phyloP scores from a whole-genome alignment of 768 basidiomycete genomes.

The Xanthoconium stramineum region DNA sequence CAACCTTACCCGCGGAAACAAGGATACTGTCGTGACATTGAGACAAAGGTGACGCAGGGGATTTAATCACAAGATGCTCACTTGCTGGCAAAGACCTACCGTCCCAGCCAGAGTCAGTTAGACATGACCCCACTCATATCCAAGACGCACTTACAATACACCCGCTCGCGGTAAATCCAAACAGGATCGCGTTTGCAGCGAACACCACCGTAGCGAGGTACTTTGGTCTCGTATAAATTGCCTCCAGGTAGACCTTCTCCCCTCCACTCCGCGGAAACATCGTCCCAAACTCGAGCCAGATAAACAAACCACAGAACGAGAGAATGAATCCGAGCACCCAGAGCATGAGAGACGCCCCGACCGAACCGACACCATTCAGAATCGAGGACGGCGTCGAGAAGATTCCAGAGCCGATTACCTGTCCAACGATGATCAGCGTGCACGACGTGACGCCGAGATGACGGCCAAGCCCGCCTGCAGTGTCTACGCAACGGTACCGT shows the following conservation, averaged over 20 bases:
- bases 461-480: constrained; percentile 55
- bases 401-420: constrained; percentile 61
- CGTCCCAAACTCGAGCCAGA: constrained; percentile 62
- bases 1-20: constrained; percentile 39
- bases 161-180: constrained; percentile 40
- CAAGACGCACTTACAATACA: constrained; percentile 40
- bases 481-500: constrained; percentile 28
- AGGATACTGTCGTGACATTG: constrained; percentile 39
- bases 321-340: constrained; percentile 62
- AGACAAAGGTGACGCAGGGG: not conserved
- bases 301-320: constrained; percentile 57
- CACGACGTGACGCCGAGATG: constrained; percentile 56
- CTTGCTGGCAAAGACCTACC: constrained; percentile 35
- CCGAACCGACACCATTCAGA: constrained; percentile 51
- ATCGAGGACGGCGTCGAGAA: constrained; percentile 63
- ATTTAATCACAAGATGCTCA: not conserved
- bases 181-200: constrained; percentile 45
- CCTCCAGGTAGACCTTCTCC: constrained; percentile 63
- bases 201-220: constrained; percentile 49
- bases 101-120: not conserved
- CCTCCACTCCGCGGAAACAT: constrained; percentile 64
- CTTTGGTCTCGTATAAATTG: constrained; percentile 45
- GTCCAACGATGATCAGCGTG: constrained; percentile 54
- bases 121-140: not conserved
- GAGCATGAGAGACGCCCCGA: constrained; percentile 61